Evolutionary conservation across 345 rosid species (phyloP).

Genomic region (Salix suchowensis): DNA sequence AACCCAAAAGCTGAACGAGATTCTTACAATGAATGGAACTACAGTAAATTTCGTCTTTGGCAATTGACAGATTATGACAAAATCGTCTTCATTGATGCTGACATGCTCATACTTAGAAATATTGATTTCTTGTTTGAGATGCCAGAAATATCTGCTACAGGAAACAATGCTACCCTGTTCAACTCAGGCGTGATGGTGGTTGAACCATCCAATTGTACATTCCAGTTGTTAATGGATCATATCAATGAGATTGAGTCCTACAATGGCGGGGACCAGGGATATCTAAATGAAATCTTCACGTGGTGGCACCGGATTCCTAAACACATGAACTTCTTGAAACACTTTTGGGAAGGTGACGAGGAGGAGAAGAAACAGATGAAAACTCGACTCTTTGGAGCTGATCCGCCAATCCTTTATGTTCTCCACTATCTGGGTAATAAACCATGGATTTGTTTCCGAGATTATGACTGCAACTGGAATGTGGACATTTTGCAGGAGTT

Average conservation of each 20-base stretch:
- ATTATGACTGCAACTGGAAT: constrained; percentile 96
- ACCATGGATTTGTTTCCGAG: constrained; percentile 88
- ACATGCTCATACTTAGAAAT: constrained; percentile 77
- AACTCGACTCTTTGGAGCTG: constrained; percentile 60
- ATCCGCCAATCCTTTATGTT: constrained; percentile 80
- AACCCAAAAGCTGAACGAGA: constrained; percentile 74
- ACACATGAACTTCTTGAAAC: constrained; percentile 91
- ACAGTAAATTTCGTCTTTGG: constrained; percentile 94
- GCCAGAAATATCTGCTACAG: constrained; percentile 80
- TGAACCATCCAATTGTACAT: constrained; percentile 80
- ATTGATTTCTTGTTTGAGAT: constrained; percentile 81
- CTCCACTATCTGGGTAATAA: constrained; percentile 80
- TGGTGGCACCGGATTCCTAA: constrained; percentile 98
- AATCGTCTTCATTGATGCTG: constrained; percentile 88
- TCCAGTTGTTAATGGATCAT: constrained; percentile 76
- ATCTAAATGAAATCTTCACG: constrained; percentile 82
- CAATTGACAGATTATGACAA: constrained; percentile 76
- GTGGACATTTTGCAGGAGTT: constrained; percentile 71
- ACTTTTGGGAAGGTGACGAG: constrained; percentile 89
- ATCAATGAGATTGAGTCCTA: constrained; percentile 77
- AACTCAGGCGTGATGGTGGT: constrained; percentile 87
- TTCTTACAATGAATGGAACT: constrained; percentile 87
- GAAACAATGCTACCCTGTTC: constrained; percentile 73
- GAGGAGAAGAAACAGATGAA: constrained; percentile 68
- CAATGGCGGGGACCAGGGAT: constrained; percentile 94